Evolutionary conservation across 2,329 filamentous ascomycete species (phyloP).

Genomic region (Aspergillus melleus): DNA sequence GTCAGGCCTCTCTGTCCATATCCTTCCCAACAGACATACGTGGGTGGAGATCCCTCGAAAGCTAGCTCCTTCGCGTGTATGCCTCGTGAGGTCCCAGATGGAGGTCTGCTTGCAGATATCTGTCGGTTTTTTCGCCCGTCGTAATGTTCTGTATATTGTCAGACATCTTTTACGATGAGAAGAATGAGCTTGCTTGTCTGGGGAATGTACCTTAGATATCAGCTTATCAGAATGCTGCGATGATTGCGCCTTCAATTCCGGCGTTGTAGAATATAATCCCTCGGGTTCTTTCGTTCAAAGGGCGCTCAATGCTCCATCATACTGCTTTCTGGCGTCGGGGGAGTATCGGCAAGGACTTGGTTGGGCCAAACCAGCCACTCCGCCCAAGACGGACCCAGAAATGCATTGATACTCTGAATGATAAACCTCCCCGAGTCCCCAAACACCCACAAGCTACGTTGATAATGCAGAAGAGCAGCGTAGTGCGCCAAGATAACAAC

Average conservation of each 20-base stretch:
- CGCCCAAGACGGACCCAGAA: background rate
- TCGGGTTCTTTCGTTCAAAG: background rate
- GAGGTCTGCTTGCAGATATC: too few relatives aligned
- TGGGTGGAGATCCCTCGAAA: background rate
- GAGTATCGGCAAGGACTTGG: background rate
- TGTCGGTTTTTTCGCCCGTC: too few relatives aligned
- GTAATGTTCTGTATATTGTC: too few relatives aligned
- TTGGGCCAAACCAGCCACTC: background rate
- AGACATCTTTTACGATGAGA: too few relatives aligned
- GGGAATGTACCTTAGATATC: too few relatives aligned
- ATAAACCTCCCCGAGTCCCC: background rate
- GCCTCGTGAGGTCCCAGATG: too few relatives aligned
- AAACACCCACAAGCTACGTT: background rate
- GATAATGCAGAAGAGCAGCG: background rate
- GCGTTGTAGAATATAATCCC: too few relatives aligned
- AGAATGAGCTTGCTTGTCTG: too few relatives aligned
- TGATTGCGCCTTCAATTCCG: too few relatives aligned
- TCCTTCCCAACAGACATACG: background rate
- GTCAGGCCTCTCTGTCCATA: background rate
- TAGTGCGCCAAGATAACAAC: background rate
- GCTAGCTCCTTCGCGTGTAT: background rate
- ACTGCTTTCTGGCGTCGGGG: background rate
- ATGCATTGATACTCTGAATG: background rate
- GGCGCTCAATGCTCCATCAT: background rate
- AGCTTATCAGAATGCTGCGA: too few relatives aligned